These are phyloP conservation scores for Neurospora sp. DNA, from an alignment of 495 filamentous ascomycete species.

Conservation along the genomic window DNA sequence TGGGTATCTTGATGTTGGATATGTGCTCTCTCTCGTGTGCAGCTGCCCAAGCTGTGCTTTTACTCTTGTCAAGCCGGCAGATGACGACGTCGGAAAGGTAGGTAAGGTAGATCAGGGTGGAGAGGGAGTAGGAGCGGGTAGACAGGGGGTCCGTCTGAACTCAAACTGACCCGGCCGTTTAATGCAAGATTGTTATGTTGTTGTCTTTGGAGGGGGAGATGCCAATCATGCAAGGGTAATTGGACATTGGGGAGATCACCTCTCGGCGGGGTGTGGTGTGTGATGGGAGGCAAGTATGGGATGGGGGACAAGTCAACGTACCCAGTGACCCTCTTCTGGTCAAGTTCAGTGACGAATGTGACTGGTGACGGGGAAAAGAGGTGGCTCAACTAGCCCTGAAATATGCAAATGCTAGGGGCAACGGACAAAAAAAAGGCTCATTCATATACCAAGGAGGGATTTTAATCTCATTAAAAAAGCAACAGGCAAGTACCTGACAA, in stretches of 20 bases:
- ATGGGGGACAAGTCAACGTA: background rate
- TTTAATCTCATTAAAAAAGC: background rate
- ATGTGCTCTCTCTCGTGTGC: background rate
- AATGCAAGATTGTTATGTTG: constrained; percentile 24
- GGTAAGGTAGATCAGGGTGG: background rate
- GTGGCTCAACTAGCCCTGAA: background rate
- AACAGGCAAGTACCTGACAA: background rate
- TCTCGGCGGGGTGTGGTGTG: constrained; percentile 10
- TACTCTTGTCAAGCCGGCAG: constrained; percentile 8
- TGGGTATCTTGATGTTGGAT: background rate
- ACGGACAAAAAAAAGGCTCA: background rate
- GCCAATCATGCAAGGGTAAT: constrained; percentile 28
- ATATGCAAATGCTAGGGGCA: background rate
- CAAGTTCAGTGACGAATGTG: background rate
- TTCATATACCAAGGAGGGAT: background rate
- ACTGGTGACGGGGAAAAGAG: background rate
- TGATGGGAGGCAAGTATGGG: constrained; percentile 15
- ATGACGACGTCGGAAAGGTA: constrained; percentile 6
- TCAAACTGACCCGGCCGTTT: constrained; percentile 17
- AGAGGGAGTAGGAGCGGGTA: constrained; percentile 6
- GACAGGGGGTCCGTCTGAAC: constrained; percentile 7
- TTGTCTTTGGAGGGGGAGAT: constrained; percentile 16
- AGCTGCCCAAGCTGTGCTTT: constrained; percentile 1
- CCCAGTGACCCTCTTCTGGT: background rate
- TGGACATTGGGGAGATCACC: constrained; percentile 8